Evolutionary conservation across 2,329 filamentous ascomycete genomes (phyloP).

Genomic region (Plectosphaerella cucumerina): DNA sequence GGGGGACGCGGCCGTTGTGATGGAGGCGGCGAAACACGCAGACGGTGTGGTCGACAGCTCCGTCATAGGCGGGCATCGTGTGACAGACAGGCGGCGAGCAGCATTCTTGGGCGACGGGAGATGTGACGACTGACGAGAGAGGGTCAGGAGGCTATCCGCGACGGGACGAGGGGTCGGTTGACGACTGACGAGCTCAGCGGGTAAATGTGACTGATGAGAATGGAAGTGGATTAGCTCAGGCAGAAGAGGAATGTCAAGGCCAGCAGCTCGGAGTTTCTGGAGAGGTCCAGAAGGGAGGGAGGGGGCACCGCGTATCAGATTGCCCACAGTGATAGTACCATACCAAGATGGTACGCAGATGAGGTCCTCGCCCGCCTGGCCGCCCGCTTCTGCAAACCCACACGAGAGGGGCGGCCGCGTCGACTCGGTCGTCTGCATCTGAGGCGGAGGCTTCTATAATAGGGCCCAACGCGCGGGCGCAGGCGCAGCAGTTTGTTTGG

Average conservation of each 20-base stretch:
- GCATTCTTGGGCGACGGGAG: not conserved
- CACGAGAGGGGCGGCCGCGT: no score
- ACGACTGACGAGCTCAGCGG: not conserved
- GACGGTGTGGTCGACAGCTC: not conserved
- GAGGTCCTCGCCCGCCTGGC: no score
- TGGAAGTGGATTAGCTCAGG: no score
- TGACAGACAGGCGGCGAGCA: not conserved
- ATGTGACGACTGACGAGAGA: not conserved
- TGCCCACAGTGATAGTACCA: no score
- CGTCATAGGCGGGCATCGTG: slow-evolving; percentile 1
- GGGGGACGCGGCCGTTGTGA: not conserved
- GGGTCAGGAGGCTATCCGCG: not conserved
- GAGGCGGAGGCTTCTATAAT: not conserved
- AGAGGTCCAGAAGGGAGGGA: no score
- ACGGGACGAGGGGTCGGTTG: not conserved
- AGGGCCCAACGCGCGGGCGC: not conserved
- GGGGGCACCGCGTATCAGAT: no score
- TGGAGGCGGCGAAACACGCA: not conserved
- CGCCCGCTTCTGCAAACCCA: no score
- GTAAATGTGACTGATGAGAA: not conserved
- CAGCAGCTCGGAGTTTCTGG: no score
- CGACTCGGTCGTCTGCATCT: no score
- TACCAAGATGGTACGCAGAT: no score
- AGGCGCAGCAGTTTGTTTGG: not conserved
- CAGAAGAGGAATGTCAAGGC: no score